These are phyloP conservation scores for Candida tetrigidarum DNA, from an alignment of 1,139 yeast species.

Conservation along the genomic window DNA sequence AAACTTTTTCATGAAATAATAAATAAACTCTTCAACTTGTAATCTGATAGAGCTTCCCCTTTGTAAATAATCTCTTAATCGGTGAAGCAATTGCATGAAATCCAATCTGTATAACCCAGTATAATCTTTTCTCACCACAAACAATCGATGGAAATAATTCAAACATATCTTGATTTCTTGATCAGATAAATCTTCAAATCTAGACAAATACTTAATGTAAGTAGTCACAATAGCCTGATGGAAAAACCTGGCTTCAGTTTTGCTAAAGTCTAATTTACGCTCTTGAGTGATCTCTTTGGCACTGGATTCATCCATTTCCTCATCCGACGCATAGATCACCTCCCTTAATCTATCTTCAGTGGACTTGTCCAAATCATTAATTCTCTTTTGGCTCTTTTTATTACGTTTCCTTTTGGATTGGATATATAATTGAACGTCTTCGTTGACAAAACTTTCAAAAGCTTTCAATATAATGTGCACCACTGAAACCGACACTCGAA, in stretches of 20 bases:
- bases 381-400: conserved; percentile 25
- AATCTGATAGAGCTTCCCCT: conserved; percentile 44
- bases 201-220: conserved; percentile 52
- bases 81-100: conserved; percentile 54
- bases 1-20: conserved; percentile 69
- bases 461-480: conserved; percentile 69
- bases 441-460: conserved; percentile 67
- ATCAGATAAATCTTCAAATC: conserved; percentile 65
- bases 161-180: conserved; percentile 67
- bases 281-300: conserved; percentile 44
- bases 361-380: conserved; percentile 31
- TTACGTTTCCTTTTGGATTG: conserved; percentile 46
- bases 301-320: conserved; percentile 39
- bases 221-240: conserved; percentile 51
- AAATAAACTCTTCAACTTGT: conserved; percentile 69
- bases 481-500: conserved; percentile 65
- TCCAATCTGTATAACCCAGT: conserved; percentile 75
- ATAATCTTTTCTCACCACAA: conserved; percentile 62
- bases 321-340: conserved; percentile 47
- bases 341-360: conserved; percentile 34
- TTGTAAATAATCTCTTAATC: conserved; percentile 36
- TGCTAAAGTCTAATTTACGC: conserved; percentile 53
- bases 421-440: conserved; percentile 61
- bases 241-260: conserved; percentile 45
- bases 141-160: conserved; percentile 72